phyloP scores from a whole-genome alignment of 257 asterid species.

The Solanum arcanum region DNA sequence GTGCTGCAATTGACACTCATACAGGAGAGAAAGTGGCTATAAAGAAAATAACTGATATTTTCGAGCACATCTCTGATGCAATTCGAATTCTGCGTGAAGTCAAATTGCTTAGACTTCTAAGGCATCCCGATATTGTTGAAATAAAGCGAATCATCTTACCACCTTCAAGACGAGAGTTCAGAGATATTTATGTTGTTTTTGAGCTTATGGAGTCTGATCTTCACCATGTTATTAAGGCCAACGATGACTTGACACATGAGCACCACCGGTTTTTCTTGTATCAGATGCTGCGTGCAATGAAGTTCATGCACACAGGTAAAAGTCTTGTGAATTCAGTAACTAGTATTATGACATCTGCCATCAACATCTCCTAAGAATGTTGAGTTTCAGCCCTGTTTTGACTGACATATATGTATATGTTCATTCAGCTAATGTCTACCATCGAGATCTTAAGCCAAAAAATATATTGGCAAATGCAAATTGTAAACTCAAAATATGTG shows the following conservation, averaged over 20 bases:
- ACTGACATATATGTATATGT: background rate
- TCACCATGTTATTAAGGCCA: slow-evolving; percentile 92
- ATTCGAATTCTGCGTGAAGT: slow-evolving; percentile 77
- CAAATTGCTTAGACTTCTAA: slow-evolving; percentile 72
- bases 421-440: slow-evolving; percentile 81
- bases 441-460: slow-evolving; percentile 91
- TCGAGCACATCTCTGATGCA: slow-evolving; percentile 86
- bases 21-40: slow-evolving; percentile 89
- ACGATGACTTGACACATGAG: slow-evolving; percentile 83
- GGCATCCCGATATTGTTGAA: slow-evolving; percentile 94
- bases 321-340: background rate
- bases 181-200: slow-evolving; percentile 78
- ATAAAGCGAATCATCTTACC: slow-evolving; percentile 85
- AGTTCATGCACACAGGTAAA: slow-evolving; percentile 87
- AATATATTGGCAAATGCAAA: slow-evolving; percentile 96
- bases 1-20: slow-evolving; percentile 85
- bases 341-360: background rate
- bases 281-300: slow-evolving; percentile 83
- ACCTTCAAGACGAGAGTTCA: slow-evolving; percentile 76
- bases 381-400: background rate
- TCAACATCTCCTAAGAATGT: background rate
- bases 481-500: slow-evolving; percentile 91
- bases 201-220: slow-evolving; percentile 98
- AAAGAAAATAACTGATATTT: slow-evolving; percentile 78
- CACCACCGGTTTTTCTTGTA: slow-evolving; percentile 87